Percentiles rank a stretch among this genome's conserved stretches.
Evolutionary conservation across 768 basidiomycete species (phyloP).

Genomic region (Melanogaster broomeanus): DNA sequence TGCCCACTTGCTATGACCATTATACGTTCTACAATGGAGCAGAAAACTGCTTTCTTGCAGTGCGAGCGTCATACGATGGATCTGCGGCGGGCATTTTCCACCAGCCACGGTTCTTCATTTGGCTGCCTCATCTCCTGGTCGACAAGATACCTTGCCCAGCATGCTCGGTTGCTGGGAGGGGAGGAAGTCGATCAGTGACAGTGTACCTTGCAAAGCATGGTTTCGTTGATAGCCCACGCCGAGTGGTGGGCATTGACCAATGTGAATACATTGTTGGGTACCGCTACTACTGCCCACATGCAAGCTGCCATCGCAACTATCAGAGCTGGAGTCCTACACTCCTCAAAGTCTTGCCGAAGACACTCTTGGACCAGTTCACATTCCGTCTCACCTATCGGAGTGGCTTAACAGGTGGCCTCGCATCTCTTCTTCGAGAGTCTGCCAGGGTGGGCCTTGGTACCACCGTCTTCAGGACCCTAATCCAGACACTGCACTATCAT

Average conservation of each 20-base stretch:
- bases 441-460: neutral
- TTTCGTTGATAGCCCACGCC: neutral
- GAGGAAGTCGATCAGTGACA: accelerated
- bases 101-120: no score
- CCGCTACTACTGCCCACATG: neutral
- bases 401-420: neutral
- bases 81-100: no score
- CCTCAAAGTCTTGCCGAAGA: neutral
- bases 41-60: no score
- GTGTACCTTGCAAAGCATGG: no score
- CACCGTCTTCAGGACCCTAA: neutral
- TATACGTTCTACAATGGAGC: no score
- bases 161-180: no score
- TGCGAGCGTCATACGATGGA: no score
- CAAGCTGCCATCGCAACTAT: neutral
- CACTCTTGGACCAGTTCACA: neutral
- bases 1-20: no score
- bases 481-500: neutral
- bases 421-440: neutral
- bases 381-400: neutral
- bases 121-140: no score
- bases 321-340: neutral
- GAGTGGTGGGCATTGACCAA: neutral
- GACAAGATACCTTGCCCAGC: no score
- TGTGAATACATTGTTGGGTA: neutral